phyloP scores from a whole-genome alignment of 2,329 filamentous ascomycete genomes.

The Ceratocystis huliohia region DNA sequence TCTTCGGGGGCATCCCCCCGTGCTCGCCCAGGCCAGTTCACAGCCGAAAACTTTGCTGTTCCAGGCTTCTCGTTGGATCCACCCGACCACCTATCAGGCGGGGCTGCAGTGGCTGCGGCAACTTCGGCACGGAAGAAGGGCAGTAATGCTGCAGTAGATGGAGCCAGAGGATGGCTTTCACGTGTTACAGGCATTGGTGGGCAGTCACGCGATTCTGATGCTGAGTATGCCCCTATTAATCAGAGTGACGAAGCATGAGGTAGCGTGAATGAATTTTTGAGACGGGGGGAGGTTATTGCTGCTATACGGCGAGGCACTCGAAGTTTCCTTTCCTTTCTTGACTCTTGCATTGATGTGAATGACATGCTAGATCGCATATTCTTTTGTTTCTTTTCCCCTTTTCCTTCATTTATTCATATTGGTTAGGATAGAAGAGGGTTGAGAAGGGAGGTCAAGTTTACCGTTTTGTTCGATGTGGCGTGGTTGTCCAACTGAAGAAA shows the following conservation, averaged over 20 bases:
- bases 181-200: slow-evolving; percentile 32
- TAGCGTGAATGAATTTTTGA: neutral
- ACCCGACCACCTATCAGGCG: slow-evolving; percentile 43
- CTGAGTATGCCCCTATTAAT: slow-evolving; percentile 31
- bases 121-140: neutral
- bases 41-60: slow-evolving; percentile 42
- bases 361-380: neutral
- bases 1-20: slow-evolving; percentile 32
- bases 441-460: neutral
- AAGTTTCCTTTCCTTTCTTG: neutral
- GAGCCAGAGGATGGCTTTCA: slow-evolving; percentile 36
- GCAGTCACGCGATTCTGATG: slow-evolving; percentile 27
- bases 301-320: neutral
- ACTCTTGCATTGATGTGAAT: too few relatives aligned
- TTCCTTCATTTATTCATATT: neutral
- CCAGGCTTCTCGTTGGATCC: slow-evolving; percentile 66
- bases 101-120: neutral
- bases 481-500: neutral
- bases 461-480: neutral
- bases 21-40: slow-evolving; percentile 49
- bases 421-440: neutral
- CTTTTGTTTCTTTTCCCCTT: neutral
- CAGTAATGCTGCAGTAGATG: neutral
- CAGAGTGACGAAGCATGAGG: slow-evolving; percentile 29
- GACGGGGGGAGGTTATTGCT: neutral